phyloP scores from a whole-genome alignment of 2,329 filamentous ascomycete species.

The Cylindrodendrum hubeiense region DNA sequence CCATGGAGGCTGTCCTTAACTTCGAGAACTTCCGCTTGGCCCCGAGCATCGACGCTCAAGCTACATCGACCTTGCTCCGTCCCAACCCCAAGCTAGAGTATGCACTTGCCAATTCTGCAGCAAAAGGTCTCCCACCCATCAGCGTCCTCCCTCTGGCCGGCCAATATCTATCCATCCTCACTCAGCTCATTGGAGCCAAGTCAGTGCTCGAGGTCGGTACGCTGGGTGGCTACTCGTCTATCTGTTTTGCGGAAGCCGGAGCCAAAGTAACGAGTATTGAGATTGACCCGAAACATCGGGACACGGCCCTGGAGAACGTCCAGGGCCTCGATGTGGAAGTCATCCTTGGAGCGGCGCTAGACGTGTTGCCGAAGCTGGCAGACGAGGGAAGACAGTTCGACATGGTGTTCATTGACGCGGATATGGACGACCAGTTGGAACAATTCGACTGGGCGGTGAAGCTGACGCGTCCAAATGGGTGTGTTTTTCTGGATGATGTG shows the following conservation, averaged over 20 bases:
- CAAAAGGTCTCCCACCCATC: slow-evolving; percentile 53
- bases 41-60: slow-evolving; percentile 7
- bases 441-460: slow-evolving; percentile 61
- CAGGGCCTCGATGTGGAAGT: slow-evolving; percentile 57
- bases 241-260: slow-evolving; percentile 59
- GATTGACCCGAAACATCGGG: slow-evolving; percentile 57
- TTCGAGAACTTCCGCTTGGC: slow-evolving; percentile 19
- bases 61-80: slow-evolving; percentile 1
- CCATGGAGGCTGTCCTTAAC: slow-evolving; percentile 3
- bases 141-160: slow-evolving; percentile 51
- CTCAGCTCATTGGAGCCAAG: slow-evolving; percentile 50
- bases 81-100: slow-evolving; percentile 23
- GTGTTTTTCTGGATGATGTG: slow-evolving; percentile 64
- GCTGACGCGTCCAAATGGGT: slow-evolving; percentile 54
- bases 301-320: slow-evolving; percentile 60
- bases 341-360: slow-evolving; percentile 57
- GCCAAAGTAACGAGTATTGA: slow-evolving; percentile 63
- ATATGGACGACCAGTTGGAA: slow-evolving; percentile 61
- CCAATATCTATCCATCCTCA: slow-evolving; percentile 55
- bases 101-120: slow-evolving; percentile 48
- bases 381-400: slow-evolving; percentile 59
- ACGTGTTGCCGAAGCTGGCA: slow-evolving; percentile 52
- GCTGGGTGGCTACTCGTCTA: slow-evolving; percentile 65
- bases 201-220: slow-evolving; percentile 67
- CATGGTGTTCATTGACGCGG: slow-evolving; percentile 66